These are phyloP conservation scores for Atalantia buxifolia DNA, from an alignment of 345 rosid species.

Conservation along the genomic window DNA sequence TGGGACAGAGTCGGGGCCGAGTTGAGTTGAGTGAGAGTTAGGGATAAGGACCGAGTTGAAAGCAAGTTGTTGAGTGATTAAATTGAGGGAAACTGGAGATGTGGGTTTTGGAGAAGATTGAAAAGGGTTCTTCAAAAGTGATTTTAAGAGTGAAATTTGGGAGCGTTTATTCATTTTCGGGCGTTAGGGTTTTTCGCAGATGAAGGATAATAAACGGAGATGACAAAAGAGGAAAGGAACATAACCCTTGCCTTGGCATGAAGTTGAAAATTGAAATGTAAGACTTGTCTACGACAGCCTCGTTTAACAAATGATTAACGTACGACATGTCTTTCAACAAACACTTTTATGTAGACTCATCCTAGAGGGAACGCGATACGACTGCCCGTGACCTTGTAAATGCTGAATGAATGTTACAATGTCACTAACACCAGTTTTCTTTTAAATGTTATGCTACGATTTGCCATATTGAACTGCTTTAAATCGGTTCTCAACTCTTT, in stretches of 20 bases:
- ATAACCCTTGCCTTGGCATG: no score
- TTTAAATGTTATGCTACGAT: no score
- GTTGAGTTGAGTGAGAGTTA: not conserved
- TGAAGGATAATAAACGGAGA: not conserved
- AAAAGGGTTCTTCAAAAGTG: conserved; percentile 24
- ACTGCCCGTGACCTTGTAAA: no score
- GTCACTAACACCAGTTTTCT: no score
- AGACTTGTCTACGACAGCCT: no score
- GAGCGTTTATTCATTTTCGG: conserved; percentile 35
- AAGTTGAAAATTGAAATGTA: no score
- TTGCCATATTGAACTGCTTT: no score
- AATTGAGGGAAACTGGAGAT: conserved; percentile 8
- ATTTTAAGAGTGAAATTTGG: conserved; percentile 33
- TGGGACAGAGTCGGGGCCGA: conserved; percentile 13
- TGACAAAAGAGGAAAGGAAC: not conserved
- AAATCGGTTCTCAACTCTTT: no score
- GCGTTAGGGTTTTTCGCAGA: not conserved
- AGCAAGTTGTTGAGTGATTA: conserved; percentile 7
- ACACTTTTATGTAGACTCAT: accelerated
- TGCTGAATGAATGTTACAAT: no score
- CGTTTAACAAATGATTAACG: no score
- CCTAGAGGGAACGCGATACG: no score
- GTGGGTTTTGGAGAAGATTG: conserved; percentile 24
- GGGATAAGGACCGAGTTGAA: not conserved
- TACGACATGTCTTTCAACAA: no score